Conservation (phyloP, 345 rosid species). For the Toxicodendron radicans region DNA sequence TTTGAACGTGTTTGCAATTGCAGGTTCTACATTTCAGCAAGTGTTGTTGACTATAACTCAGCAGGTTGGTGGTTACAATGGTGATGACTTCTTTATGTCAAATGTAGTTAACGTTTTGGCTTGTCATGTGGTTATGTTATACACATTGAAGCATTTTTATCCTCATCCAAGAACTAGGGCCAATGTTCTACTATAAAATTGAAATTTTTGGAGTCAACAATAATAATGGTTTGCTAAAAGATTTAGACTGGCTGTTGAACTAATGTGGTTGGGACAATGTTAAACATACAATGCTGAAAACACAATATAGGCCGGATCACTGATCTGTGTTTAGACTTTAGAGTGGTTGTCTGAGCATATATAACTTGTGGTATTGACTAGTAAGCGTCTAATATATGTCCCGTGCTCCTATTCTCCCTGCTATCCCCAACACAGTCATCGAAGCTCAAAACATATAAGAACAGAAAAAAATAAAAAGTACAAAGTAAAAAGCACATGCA, state of each 20-base stretch:
- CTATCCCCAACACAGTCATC: background rate
- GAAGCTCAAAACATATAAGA: background rate
- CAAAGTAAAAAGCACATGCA: background rate
- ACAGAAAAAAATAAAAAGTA: background rate
- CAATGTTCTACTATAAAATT: background rate
- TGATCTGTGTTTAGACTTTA: background rate
- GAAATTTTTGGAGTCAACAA: background rate
- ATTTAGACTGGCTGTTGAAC: background rate
- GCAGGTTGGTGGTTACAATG: slow-evolving; percentile 22
- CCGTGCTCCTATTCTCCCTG: background rate
- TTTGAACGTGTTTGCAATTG: slow-evolving; percentile 23
- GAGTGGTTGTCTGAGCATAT: background rate
- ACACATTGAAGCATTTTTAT: background rate
- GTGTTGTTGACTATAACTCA: slow-evolving; percentile 30
- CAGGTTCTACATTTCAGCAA: slow-evolving; percentile 24
- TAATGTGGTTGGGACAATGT: background rate
- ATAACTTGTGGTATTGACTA: background rate
- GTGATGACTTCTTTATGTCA: background rate
- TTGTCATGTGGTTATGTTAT: background rate
- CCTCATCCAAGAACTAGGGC: background rate
- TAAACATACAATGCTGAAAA: background rate
- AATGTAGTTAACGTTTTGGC: background rate
- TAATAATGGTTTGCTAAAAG: background rate
- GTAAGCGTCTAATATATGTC: background rate
- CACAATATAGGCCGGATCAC: background rate